Evolutionary conservation across 306 rosid genomes (phyloP).

Genomic region (Luffa aegyptiaca): DNA sequence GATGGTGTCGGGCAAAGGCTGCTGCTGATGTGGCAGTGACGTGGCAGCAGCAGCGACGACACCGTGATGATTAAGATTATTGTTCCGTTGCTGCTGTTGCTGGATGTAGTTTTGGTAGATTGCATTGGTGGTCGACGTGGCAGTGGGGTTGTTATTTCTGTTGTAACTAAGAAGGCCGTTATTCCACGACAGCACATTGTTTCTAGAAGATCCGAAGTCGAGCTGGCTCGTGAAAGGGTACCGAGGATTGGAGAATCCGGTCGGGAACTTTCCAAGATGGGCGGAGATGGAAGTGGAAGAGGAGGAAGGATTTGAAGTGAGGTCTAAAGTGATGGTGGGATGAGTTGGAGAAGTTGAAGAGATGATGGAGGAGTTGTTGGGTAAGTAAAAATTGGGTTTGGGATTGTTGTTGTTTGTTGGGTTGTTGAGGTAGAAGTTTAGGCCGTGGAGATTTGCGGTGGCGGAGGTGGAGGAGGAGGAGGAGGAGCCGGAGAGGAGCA

Average conservation of each 20-base stretch:
- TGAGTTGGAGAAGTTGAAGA: constrained; percentile 27
- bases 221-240: constrained; percentile 35
- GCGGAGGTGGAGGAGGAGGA: constrained; percentile 15
- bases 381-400: constrained; percentile 34
- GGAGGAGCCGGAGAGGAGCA: constrained; percentile 70
- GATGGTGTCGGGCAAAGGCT: constrained; percentile 32
- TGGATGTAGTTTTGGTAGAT: constrained; percentile 34
- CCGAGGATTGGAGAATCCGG: constrained; percentile 5
- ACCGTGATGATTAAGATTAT: not conserved
- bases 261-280: constrained; percentile 11
- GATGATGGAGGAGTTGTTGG: constrained; percentile 39
- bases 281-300: constrained; percentile 1
- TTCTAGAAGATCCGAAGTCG: constrained; percentile 39
- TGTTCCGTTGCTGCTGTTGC: not conserved
- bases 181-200: constrained; percentile 38
- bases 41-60: not conserved
- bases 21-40: not conserved
- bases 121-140: constrained; percentile 8
- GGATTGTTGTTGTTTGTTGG: constrained; percentile 14
- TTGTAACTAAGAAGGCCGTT: constrained; percentile 31
- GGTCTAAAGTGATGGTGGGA: constrained; percentile 86
- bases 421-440: constrained; percentile 36
- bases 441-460: constrained; percentile 29
- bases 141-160: not conserved
- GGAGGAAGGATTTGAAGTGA: constrained; percentile 51